Base-by-base conservation (phyloP, 192 early-diverging fungal genomes). In the Umbelopsis sp. region DNA sequence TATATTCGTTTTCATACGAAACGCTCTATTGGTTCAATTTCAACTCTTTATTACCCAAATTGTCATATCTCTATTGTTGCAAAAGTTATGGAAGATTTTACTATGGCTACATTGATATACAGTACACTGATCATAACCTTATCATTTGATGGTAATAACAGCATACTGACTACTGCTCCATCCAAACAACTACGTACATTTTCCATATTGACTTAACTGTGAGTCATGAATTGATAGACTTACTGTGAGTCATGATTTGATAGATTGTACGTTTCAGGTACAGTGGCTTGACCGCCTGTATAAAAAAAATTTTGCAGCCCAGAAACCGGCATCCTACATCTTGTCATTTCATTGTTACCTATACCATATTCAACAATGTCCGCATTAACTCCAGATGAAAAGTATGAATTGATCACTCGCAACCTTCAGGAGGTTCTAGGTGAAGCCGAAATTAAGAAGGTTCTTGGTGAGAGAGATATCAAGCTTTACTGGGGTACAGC, bases 401-500 rank as follows among this genome's bases (percentile, higher is more conserved):
- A 94, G 82, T 91, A 91, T 78, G 77, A 81, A 45, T 85, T 99
- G 44, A 98, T 98, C 74, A 92, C 90, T 45, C 90, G 96, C 71
- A 96, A 96, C 80, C 85, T 99, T 51, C 95, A 98, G 77, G 97
- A 99, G 73, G 89, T 91, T 21, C 86, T 99, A 31, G 96, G 96
- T 69, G 91, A 81, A 24, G 95, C 94, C 47, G 88, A 94, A 78
- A 90, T 99, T 41, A 90, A 93, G 73, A 84, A 91, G 66, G 86
- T 93, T 67, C 88, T 99, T 36, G 81, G 80, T 8, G 94, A 97
- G 81, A 89, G 97, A 68, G 94, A 96, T 79, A 78, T 97, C 52
- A 94, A 89, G 68, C 81, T 98, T 72, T 98, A 98, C 91, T 98
- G 96, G 96, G 97, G 97, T 29, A 97, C 96, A 16, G 97, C 97